Evolutionary conservation across 2,329 filamentous ascomycete genomes (phyloP).

Genomic region (Fusarium sterilihyphosum): DNA sequence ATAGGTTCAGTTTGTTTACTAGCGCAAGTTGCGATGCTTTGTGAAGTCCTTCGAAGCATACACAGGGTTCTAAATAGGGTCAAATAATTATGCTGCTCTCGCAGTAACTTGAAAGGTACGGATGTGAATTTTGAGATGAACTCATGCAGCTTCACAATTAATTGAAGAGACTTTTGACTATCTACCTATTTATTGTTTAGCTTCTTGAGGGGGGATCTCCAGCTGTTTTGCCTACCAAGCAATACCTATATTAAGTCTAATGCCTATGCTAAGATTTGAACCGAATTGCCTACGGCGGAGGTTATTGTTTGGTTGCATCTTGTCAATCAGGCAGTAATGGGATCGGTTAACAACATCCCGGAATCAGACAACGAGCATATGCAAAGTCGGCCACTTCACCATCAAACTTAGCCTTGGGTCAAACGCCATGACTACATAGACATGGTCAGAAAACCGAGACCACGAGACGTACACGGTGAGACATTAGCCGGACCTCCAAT

Average conservation of each 20-base stretch:
- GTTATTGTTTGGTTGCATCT: not conserved
- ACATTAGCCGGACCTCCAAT: not conserved
- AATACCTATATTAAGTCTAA: not conserved
- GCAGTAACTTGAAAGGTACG: not conserved
- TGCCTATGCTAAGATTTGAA: not conserved
- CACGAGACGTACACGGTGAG: not conserved
- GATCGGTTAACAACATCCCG: not conserved
- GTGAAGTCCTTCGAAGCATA: not conserved
- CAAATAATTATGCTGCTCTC: not conserved
- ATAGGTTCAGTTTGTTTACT: not conserved
- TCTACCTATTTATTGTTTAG: not conserved
- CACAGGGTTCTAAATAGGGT: not conserved
- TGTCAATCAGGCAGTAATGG: not conserved
- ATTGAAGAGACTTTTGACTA: not conserved
- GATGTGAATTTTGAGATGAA: not conserved
- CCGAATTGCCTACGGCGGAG: not conserved
- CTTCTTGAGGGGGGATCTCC: not conserved
- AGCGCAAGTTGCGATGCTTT: not conserved
- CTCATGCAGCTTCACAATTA: not conserved
- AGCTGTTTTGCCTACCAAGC: not conserved
- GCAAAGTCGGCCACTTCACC: not conserved
- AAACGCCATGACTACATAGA: not conserved
- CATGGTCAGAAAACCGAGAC: not conserved
- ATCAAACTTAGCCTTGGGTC: not conserved
- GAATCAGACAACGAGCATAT: not conserved